Evolutionary conservation across 2,329 filamentous ascomycete species (phyloP).

Genomic region (Fusarium dlaminii): DNA sequence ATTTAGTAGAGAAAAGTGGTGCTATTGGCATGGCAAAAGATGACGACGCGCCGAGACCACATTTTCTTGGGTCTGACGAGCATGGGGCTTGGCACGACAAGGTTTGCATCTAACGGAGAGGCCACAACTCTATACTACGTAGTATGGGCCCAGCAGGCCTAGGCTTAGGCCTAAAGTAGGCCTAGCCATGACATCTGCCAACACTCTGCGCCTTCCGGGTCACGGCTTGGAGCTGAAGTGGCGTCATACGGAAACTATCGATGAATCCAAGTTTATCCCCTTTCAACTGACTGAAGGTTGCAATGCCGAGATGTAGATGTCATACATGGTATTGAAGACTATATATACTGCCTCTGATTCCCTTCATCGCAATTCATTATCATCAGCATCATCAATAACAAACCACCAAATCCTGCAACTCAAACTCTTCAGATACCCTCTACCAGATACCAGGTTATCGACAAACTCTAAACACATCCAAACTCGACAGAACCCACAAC

Average conservation of each 20-base stretch:
- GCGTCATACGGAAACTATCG: slow-evolving; percentile 17
- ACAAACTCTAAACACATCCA: not conserved
- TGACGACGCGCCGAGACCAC: slow-evolving; percentile 6
- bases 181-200: slow-evolving; percentile 18
- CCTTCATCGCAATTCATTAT: not conserved
- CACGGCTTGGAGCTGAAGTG: not conserved
- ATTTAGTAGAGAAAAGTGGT: not conserved
- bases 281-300: not conserved
- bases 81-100: slow-evolving; percentile 13
- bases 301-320: not conserved
- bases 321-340: not conserved
- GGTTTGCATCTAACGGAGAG: slow-evolving; percentile 1
- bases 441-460: not conserved
- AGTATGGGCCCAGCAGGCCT: not conserved
- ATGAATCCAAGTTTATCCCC: not conserved
- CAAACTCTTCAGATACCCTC: not conserved
- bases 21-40: not conserved
- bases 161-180: not conserved
- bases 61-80: slow-evolving; percentile 14
- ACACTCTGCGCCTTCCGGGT: not conserved
- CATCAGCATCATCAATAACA: not conserved
- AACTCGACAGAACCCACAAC: not conserved
- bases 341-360: not conserved
- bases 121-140: not conserved
- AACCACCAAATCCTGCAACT: not conserved